phyloP scores from a whole-genome alignment of 148 eudicot genomes.

The Suaeda aralocaspica region DNA sequence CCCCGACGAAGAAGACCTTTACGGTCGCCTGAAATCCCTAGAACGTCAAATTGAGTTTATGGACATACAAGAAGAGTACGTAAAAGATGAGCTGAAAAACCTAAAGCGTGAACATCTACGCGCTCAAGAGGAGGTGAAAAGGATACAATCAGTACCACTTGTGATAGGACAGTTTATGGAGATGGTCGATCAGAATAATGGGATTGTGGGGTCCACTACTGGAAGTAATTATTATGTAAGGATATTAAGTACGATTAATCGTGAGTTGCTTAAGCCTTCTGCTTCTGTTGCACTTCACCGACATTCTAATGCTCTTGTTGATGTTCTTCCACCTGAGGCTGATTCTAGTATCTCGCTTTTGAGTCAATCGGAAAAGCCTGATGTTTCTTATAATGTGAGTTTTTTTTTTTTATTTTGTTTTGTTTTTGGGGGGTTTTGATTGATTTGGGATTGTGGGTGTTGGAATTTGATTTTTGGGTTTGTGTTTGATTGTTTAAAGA shows the following conservation, averaged over 20 bases:
- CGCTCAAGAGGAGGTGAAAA: slow-evolving; percentile 83
- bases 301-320: slow-evolving; percentile 82
- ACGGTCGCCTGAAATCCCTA: slow-evolving; percentile 58
- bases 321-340: slow-evolving; percentile 88
- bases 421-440: neutral
- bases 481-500: neutral
- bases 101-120: slow-evolving; percentile 70
- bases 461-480: neutral
- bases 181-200: slow-evolving; percentile 80
- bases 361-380: slow-evolving; percentile 92
- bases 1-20: slow-evolving; percentile 51
- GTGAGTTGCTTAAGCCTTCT: slow-evolving; percentile 68
- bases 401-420: neutral
- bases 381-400: slow-evolving; percentile 68
- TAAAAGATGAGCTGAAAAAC: slow-evolving; percentile 82
- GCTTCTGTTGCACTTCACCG: slow-evolving; percentile 84
- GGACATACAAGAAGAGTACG: slow-evolving; percentile 84
- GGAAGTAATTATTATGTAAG: slow-evolving; percentile 84
- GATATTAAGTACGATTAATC: slow-evolving; percentile 74
- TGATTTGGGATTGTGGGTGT: neutral
- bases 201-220: slow-evolving; percentile 83
- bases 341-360: slow-evolving; percentile 85
- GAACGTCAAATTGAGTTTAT: slow-evolving; percentile 66
- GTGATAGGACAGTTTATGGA: slow-evolving; percentile 96
- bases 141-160: slow-evolving; percentile 81